A percentile compares a stretch with the other conserved stretches of the same genome.
These are phyloP conservation scores for Mortierella claussenii DNA, from an alignment of 192 early-diverging fungal genomes.

Conservation along the genomic window DNA sequence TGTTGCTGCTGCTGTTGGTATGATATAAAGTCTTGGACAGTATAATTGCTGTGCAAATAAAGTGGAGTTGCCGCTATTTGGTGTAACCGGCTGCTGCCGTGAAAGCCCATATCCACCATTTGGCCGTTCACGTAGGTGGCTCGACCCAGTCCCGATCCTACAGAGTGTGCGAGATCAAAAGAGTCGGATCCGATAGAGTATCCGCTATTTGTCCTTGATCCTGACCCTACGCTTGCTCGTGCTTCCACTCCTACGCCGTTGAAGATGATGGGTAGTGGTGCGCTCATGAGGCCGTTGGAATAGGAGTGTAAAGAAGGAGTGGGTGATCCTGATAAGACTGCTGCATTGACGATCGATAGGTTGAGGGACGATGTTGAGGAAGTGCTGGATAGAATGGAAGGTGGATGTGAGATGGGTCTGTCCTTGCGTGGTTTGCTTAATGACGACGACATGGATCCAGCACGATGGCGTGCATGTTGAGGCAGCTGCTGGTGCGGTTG, in stretches of 20 bases:
- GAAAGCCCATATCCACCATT: slow-evolving; percentile 30
- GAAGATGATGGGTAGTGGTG: slow-evolving; percentile 27
- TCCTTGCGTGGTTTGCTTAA: slow-evolving; percentile 9
- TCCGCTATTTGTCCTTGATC: slow-evolving; percentile 43
- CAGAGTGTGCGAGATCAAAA: slow-evolving; percentile 11
- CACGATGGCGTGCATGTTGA: too few relatives aligned
- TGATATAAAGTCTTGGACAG: slow-evolving; percentile 49
- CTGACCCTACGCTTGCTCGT: not conserved
- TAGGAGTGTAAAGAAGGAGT: slow-evolving; percentile 6
- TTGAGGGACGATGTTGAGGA: slow-evolving; percentile 44
- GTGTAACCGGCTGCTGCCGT: slow-evolving; percentile 5
- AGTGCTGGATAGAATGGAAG: slow-evolving; percentile 20
- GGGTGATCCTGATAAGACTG: slow-evolving; percentile 34
- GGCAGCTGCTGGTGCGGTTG: too few relatives aligned
- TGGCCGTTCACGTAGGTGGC: slow-evolving; percentile 47
- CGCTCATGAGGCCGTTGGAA: slow-evolving; percentile 9
- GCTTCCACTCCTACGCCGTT: slow-evolving; percentile 1
- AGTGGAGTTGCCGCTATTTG: not conserved
- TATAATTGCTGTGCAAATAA: slow-evolving; percentile 35
- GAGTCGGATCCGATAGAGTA: slow-evolving; percentile 40
- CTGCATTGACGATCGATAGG: slow-evolving; percentile 44
- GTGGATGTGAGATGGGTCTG: slow-evolving; percentile 41
- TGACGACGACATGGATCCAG: slow-evolving; percentile 33
- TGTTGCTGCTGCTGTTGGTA: slow-evolving; percentile 54
- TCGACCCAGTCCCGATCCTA: slow-evolving; percentile 39